phyloP scores from a whole-genome alignment of 306 rosid genomes.

The Dryas alaskensis region DNA sequence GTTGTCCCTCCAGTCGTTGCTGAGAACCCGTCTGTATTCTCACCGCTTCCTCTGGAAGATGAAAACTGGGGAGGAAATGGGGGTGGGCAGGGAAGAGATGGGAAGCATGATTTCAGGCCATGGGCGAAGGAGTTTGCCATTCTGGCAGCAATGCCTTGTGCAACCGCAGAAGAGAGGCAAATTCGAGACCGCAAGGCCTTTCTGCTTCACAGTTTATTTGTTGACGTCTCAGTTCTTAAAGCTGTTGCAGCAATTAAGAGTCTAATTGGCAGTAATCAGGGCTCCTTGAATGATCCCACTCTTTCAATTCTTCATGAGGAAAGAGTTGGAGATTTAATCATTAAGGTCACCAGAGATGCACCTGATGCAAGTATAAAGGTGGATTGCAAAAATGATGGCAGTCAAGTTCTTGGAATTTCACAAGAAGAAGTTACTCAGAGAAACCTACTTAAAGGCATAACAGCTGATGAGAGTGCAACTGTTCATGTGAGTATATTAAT shows the following conservation, averaged over 20 bases:
- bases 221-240: constrained; percentile 76
- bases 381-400: constrained; percentile 87
- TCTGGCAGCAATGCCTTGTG: constrained; percentile 87
- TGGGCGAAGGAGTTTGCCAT: constrained; percentile 91
- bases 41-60: constrained; percentile 79
- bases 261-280: constrained; percentile 42
- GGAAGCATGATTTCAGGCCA: constrained; percentile 60
- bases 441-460: constrained; percentile 94
- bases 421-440: constrained; percentile 73
- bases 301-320: constrained; percentile 51
- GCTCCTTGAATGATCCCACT: constrained; percentile 33
- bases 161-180: constrained; percentile 90
- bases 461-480: constrained; percentile 98
- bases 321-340: constrained; percentile 63
- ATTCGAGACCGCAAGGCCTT: constrained; percentile 89
- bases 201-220: constrained; percentile 89
- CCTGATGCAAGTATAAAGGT: constrained; percentile 75
- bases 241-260: constrained; percentile 70
- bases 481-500: constrained; percentile 70
- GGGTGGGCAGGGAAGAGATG: constrained; percentile 89
- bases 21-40: constrained; percentile 64
- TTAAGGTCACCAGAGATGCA: constrained; percentile 73
- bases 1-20: constrained; percentile 92
- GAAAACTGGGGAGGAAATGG: constrained; percentile 94
- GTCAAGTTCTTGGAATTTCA: constrained; percentile 64